Base-by-base conservation (phyloP, 108 stramenopile genomes). In the Skeletonema grethae region DNA sequence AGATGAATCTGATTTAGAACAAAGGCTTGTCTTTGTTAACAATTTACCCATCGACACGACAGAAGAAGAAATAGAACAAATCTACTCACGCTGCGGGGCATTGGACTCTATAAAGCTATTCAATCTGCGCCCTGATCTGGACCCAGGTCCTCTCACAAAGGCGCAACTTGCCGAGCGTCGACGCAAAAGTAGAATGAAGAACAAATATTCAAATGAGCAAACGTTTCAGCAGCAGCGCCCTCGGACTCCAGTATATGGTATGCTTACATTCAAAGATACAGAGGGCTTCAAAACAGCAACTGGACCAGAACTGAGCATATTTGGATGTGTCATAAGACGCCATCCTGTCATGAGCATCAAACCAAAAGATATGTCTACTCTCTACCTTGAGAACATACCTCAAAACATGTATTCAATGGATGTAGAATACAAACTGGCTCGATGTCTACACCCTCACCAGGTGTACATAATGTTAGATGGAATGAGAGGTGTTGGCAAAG, bases 11-110 rank as follows among this genome's bases (percentile, higher is more conserved):
- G 57, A 72, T 15, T 32, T 61, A 30, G 72, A 80, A 45, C 57
- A 88, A 35, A 63, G 80, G 7, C 68, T 83, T 5, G 77, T 95
- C 3, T 85, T 95, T 48, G 60, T 95, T 10, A 90, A 95, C 57
- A 95, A 92, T 65, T 77, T 95, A 25, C 93, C 93, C 0, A 89
- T 95, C 50, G 93, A 95, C 63, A 79, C 85, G 18, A 84, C 81
- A 22, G 82, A 83, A 48, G 76, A 71, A 25, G 77, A 83, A 62
- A 70, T 95, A 18, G 56, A 73, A 0, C 68, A 86, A 36, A 82
- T 90, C 8, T 92, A 89, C 58, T 82, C 85, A 9, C 79, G 89
- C 10, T 95, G 90, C 57, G 93, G 90, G 11, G 45, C 72, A 20
- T 84, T 95, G 56, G 84, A 87, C 18, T 73, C 75, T 8, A 56